Base-by-base conservation (phyloP, 371 early-diverging fungal species). In the Nematocida sp. region DNA sequence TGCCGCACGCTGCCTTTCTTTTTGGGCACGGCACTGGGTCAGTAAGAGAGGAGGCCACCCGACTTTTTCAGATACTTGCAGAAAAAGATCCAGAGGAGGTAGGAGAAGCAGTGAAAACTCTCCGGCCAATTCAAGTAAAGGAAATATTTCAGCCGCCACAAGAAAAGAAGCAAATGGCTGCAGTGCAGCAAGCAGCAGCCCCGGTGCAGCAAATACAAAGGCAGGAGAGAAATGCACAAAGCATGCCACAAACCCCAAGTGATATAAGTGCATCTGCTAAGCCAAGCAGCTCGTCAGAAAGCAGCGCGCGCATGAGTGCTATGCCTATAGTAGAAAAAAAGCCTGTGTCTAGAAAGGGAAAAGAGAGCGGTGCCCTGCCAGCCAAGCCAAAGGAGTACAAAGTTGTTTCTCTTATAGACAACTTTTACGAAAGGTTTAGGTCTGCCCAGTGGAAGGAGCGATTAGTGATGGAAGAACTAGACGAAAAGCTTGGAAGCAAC, bases 391-490 rank as follows among this genome's bases (percentile, higher is more conserved):
- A 23, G 25, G 25, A 44, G 67, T 57, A 58, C 23, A 44, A 11
- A 47, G 54, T 39, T 18, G 3, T 46, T 25, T 7, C 25, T 13
- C 57, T 78, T 11, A 74, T 60, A 13, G 58, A 44, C 0, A 25
- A 23, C 25, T 78, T 78, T 44, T 78, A 47, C 25, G 54, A 66
- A 3, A n/a, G 45, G 23, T 58, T 70, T 55, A 9, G 4, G 18
- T 69, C 80, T 3, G 45, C 80, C 0, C 61, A 39, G 61, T 78
- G 80, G 80, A 78, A 78, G 60, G 80, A 78, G 15, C 74, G 80
- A 47, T 56, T 78, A 27, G 80, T 78, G 7, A 57, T 69, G 42
- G 80, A 78, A 46, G 80, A 78, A 54, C 58, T 78, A 11, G 55
- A 62, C 60, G 80, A 78, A n/a, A 18, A 47, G 40, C 54, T 78